Conservation (phyloP, 176 grass and related monocot genomes). For the Juncus inflexus region DNA sequence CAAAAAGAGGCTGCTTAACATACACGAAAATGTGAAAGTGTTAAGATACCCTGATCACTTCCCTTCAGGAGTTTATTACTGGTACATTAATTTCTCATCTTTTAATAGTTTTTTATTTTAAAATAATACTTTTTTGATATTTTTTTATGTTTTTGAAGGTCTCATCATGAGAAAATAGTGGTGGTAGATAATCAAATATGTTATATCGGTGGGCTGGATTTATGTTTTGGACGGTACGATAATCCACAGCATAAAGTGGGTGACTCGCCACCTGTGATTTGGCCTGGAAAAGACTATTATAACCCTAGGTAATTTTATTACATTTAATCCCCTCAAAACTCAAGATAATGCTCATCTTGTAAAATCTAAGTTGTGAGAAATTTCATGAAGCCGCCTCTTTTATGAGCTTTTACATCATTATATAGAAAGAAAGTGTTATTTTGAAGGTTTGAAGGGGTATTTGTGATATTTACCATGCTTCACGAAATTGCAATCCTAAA, state of each 20-base stretch:
- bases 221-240: conserved; percentile 89
- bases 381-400: too few relatives aligned
- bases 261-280: conserved; percentile 50
- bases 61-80: conserved; percentile 69
- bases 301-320: conserved; percentile 53
- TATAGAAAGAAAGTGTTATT: too few relatives aligned
- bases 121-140: conserved; percentile 16
- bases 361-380: too few relatives aligned
- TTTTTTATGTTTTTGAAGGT: conserved; percentile 40
- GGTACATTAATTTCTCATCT: conserved; percentile 32
- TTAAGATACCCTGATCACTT: conserved; percentile 90
- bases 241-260: conserved; percentile 58
- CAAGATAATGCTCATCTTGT: too few relatives aligned
- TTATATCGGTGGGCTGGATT: conserved; percentile 79
- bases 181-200: conserved; percentile 81
- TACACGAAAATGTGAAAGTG: conserved; percentile 94
- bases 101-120: conserved; percentile 1
- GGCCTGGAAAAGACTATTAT: conserved; percentile 95
- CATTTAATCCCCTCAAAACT: background rate
- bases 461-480: background rate
- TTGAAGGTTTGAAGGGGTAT: too few relatives aligned
- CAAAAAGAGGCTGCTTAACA: conserved; percentile 55
- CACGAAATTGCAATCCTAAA: conserved; percentile 16
- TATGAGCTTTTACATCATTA: too few relatives aligned
- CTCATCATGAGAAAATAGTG: conserved; percentile 91